phyloP scores from a whole-genome alignment of 495 filamentous ascomycete genomes.

The Sabuloglossum arenarium region DNA sequence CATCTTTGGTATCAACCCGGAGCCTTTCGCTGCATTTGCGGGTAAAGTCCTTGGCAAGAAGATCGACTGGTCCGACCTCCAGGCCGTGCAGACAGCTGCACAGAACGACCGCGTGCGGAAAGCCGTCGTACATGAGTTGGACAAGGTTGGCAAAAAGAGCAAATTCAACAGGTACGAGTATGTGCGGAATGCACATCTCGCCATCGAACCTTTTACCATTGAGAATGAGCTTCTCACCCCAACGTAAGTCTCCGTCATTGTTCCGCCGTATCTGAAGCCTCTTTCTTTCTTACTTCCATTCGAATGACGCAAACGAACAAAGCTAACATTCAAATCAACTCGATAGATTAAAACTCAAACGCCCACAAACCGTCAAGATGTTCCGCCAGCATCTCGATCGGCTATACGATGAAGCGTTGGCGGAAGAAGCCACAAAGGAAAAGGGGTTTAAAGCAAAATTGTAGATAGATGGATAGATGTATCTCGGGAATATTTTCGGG shows the following conservation, averaged over 20 bases:
- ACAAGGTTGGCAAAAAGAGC: constrained; percentile 57
- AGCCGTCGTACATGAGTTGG: constrained; percentile 60
- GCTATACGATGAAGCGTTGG: constrained; percentile 45
- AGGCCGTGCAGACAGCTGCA: constrained; percentile 42
- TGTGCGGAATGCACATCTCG: constrained; percentile 51
- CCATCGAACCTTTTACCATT: constrained; percentile 78
- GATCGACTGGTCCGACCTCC: constrained; percentile 38
- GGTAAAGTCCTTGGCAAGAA: constrained; percentile 47
- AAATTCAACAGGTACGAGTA: constrained; percentile 83
- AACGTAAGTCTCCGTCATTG: constrained; percentile 45
- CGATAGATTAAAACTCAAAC: constrained; percentile 76
- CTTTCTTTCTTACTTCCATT: neutral
- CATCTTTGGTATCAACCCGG: constrained; percentile 71
- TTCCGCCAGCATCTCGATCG: constrained; percentile 56
- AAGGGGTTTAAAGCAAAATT: neutral
- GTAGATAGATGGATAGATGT: neutral
- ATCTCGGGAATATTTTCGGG: too few species aligned
- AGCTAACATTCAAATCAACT: constrained; percentile 16
- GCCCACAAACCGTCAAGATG: constrained; percentile 61
- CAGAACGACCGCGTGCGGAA: constrained; percentile 45
- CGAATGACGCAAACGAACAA: constrained; percentile 1
- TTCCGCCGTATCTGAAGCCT: constrained; percentile 1
- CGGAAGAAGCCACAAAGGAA: neutral
- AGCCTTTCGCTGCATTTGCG: constrained; percentile 59
- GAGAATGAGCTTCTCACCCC: constrained; percentile 91